Conservation (phyloP, 164 flowering plant species). For the Nelumbo lutea region DNA sequence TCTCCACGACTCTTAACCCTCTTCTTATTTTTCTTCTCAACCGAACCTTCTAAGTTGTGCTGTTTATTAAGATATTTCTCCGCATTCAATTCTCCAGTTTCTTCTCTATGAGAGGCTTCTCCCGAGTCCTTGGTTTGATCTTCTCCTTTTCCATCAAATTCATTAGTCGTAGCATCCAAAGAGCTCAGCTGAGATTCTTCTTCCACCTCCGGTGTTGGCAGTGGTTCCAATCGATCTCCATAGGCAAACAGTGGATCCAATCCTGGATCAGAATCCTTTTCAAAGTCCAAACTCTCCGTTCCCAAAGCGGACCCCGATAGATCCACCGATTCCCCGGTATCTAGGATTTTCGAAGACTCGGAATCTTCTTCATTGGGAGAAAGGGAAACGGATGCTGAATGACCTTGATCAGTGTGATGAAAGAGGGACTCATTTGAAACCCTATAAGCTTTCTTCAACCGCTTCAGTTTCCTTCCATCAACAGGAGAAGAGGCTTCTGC, state of each 20-base stretch:
- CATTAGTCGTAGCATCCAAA: conserved; percentile 10
- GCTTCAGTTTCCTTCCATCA: conserved; percentile 42
- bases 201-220: conserved; percentile 23
- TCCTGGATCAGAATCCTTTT: conserved; percentile 6
- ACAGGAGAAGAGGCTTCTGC: conserved; percentile 33
- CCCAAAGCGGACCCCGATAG: background rate
- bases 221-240: conserved; percentile 16
- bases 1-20: conserved; percentile 24
- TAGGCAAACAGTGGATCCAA: conserved; percentile 14
- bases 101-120: conserved; percentile 10
- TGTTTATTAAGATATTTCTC: conserved; percentile 17
- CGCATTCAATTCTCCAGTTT: conserved; percentile 1
- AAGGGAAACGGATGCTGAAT: background rate
- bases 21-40: conserved; percentile 29
- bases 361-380: background rate
- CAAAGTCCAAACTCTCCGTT: conserved; percentile 16
- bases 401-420: conserved; percentile 5
- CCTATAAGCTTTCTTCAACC: conserved; percentile 42
- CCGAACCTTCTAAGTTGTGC: conserved; percentile 15
- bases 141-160: conserved; percentile 18
- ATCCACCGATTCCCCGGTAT: conserved; percentile 7
- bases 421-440: conserved; percentile 10
- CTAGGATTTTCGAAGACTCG: background rate
- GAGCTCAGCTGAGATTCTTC: conserved; percentile 1
- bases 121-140: conserved; percentile 7